Base-by-base conservation (phyloP, 2,329 filamentous ascomycete genomes). In the Knufia fluminis region DNA sequence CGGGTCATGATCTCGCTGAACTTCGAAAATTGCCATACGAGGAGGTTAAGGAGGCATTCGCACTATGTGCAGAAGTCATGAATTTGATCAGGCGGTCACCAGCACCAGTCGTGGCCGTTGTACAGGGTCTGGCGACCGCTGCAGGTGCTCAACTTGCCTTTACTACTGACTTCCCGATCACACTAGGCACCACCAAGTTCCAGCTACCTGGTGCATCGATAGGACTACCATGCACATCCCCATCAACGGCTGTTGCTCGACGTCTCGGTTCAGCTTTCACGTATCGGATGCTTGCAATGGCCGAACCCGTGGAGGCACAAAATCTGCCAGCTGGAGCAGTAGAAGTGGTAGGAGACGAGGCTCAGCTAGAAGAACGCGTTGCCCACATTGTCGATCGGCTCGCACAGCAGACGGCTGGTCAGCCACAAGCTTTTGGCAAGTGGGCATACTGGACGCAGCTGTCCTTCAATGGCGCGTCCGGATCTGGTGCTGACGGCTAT, bases 381-480 rank as follows among this genome's bases (percentile, higher is more conserved):
- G 52, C 49, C 4, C 38, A 50, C 20, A 56, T 56, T 17, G 52
- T 55, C 14, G 36, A 50, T 20, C 51, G 52, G 41, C 48, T 59
- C n/a, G 33, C 54, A 16, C 50, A 54, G 28, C 49, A 48, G 10
- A 54, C 49, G 7, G 53, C 55, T 1, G 53, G 45, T 12, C 57
- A 59, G 43, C 52, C 57, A 16, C 55, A 56, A 31, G 57, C 57
- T 14, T 44, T 59, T 12, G 57, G 57, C 10, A 59, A 59, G 48
- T 59, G 57, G 57, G 57, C 50, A 19, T 59, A 56, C 31, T 59
- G 54, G 53, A 59, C 57, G 16, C 57, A 59, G 19, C 14, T 57
- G 28, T 46, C 45, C n/a, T 40, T 57, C 20, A 52, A 28, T 9
- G 56, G 56, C 10, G 17, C 23, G 4, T 53, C 7, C 16, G 7